Percentiles rank a stretch among this genome's conserved stretches.
Evolutionary conservation across 2,329 filamentous ascomycete genomes (phyloP).

Genomic region (Penicillium sp.): DNA sequence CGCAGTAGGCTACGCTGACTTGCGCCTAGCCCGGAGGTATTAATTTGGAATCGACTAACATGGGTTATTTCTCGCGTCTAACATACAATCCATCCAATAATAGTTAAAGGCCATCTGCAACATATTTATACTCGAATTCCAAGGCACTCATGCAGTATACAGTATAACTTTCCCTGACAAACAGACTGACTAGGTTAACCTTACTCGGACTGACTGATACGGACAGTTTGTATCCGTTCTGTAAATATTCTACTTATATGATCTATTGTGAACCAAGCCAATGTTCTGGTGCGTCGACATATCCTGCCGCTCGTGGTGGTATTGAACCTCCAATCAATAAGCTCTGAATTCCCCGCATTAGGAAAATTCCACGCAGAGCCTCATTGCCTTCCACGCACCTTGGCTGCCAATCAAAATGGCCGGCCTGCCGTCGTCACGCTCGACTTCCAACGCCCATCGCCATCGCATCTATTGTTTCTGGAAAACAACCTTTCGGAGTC

Average conservation of each 20-base stretch:
- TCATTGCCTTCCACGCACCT: constrained; percentile 1
- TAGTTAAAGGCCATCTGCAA: too few species aligned
- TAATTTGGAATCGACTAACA: too few species aligned
- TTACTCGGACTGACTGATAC: background rate
- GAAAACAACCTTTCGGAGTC: background rate
- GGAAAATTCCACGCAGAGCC: background rate
- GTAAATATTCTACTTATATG: background rate
- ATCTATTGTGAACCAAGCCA: background rate
- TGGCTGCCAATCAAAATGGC: constrained; percentile 7
- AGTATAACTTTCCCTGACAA: background rate
- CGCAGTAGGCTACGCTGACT: background rate
- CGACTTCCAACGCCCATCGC: constrained; percentile 1
- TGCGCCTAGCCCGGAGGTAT: background rate
- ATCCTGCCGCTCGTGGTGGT: background rate
- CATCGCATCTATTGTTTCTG: constrained; percentile 1
- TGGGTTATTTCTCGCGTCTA: background rate
- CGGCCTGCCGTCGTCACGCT: constrained; percentile 4
- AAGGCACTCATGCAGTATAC: background rate
- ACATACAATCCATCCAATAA: background rate
- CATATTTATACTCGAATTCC: background rate
- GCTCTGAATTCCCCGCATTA: background rate
- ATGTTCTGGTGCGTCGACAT: background rate
- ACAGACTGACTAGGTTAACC: background rate
- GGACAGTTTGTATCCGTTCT: too few species aligned
- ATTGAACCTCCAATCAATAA: too few species aligned